A percentile compares a stretch with the other conserved stretches of the same genome.
phyloP scores from a whole-genome alignment of 805 yeast species.

The Scheffersomyces stipitis region DNA sequence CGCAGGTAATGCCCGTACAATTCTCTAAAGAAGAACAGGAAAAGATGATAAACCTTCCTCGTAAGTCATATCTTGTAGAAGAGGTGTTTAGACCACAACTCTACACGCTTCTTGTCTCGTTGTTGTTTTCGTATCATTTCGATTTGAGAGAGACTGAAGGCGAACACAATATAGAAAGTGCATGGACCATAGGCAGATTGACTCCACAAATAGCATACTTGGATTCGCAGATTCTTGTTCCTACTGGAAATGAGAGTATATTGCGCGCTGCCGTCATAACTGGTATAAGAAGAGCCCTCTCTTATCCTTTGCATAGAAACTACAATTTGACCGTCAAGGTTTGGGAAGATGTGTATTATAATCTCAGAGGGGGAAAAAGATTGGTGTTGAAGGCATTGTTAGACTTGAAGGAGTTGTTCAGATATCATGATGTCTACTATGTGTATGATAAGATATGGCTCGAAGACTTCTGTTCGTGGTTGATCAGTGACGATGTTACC shows the following conservation, averaged over 20 bases:
- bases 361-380: conserved; percentile 68
- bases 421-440: conserved; percentile 81
- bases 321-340: conserved; percentile 57
- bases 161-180: conserved; percentile 76
- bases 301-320: conserved; percentile 78
- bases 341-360: conserved; percentile 73
- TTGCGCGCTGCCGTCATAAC: conserved; percentile 59
- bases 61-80: conserved; percentile 56
- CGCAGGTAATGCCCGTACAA: conserved; percentile 41
- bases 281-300: conserved; percentile 67
- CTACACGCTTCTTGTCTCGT: conserved; percentile 61
- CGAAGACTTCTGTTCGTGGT: conserved; percentile 78
- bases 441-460: conserved; percentile 76
- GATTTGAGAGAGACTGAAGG: conserved; percentile 75
- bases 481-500: conserved; percentile 56
- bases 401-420: conserved; percentile 66
- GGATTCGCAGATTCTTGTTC: conserved; percentile 54
- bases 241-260: conserved; percentile 25
- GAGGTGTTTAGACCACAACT: conserved; percentile 48
- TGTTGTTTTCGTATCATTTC: conserved; percentile 72
- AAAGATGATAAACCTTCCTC: conserved; percentile 67
- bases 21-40: conserved; percentile 65
- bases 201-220: conserved; percentile 74
- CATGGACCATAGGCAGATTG: conserved; percentile 91
- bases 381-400: conserved; percentile 60